Evolutionary conservation across 2,329 filamentous ascomycete genomes (phyloP), one percentile per base, ranked within the genome.

Genomic region (Fusarium sarcochroum): DNA sequence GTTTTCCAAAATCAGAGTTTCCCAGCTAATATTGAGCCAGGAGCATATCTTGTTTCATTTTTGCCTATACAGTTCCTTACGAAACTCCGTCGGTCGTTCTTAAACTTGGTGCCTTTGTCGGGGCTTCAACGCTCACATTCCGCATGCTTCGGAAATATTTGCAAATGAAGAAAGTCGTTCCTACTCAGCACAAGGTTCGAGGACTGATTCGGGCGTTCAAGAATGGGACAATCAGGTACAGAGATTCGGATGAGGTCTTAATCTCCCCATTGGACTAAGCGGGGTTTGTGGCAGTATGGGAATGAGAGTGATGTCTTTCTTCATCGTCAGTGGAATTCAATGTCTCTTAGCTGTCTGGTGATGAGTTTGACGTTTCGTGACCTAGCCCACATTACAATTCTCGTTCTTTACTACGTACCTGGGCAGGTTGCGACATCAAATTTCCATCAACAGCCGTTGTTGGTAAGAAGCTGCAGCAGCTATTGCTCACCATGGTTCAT

Each of bases 221-320:
- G 23, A 63, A 63, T 34, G 58, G 58, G 7, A 63, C 59, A 10
- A 63, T 63, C 6, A 18, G 42, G 8, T 38, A 56, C 3, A 44
- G 49, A 6, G 59, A 63, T 7, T 7, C 4, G 2, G 49, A 63
- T 2, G 49, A 56, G 15, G 37, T 48, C 8, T 5, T 63, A n/a
- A 20, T 63, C 13, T 15, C 9, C 2, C 37, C 37, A 3, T 9
- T 63, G 0, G 5, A 13, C 0, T 56, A 27, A 13, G 27, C 2
- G 27, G 13, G 10, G 5, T 13, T 11, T 5, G 13, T 30, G 3
- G 10, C 10, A 30, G 27, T 30, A 30, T 30, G 27, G 2, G 27
- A 30, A 23, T 23, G 23, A 23, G 23, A 23, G 23, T 6, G 7
- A 23, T 7, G 23, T 23, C 7, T 7, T 23, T 23, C 23, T 23